Percentiles rank a stretch among this genome's conserved stretches.
These are phyloP conservation scores for Solanum chacoense DNA, from an alignment of 305 asterid species.

Conservation along the genomic window DNA sequence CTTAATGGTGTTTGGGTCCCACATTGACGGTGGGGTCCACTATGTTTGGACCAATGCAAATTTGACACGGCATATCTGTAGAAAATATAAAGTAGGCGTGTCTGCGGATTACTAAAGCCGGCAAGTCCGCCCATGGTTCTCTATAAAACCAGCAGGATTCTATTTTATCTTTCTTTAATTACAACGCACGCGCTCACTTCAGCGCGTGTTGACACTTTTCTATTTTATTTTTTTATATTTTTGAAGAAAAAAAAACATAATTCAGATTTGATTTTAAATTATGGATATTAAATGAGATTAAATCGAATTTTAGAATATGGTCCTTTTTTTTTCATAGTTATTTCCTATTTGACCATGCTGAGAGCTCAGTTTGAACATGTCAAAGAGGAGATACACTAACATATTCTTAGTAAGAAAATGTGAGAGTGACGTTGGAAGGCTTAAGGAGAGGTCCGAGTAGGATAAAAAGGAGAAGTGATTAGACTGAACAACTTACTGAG, in stretches of 20 bases:
- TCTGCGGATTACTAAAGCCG: not conserved
- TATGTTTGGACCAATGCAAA: not conserved
- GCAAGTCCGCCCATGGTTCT: not conserved
- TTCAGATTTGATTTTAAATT: too few species aligned
- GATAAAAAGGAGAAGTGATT: too few species aligned
- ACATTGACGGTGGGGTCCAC: not conserved
- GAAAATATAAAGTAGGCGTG: not conserved
- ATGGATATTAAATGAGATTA: not conserved
- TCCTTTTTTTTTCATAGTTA: too few species aligned
- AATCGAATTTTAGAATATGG: not conserved
- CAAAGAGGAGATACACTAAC: too few species aligned
- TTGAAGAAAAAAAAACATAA: too few species aligned
- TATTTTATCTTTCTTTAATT: not conserved
- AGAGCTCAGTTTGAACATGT: too few species aligned
- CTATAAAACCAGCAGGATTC: not conserved
- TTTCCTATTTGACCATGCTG: too few species aligned
- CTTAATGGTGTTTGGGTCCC: not conserved
- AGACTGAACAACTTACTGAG: too few species aligned
- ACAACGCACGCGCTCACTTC: not conserved
- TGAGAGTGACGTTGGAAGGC: too few species aligned
- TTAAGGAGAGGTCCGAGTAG: too few species aligned
- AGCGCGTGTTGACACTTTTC: not conserved
- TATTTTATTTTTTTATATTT: not conserved
- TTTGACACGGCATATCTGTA: not conserved
- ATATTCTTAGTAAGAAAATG: too few species aligned